These are phyloP conservation scores for Pogostemon cablin DNA, from an alignment of 257 asterid genomes.

Conservation along the genomic window DNA sequence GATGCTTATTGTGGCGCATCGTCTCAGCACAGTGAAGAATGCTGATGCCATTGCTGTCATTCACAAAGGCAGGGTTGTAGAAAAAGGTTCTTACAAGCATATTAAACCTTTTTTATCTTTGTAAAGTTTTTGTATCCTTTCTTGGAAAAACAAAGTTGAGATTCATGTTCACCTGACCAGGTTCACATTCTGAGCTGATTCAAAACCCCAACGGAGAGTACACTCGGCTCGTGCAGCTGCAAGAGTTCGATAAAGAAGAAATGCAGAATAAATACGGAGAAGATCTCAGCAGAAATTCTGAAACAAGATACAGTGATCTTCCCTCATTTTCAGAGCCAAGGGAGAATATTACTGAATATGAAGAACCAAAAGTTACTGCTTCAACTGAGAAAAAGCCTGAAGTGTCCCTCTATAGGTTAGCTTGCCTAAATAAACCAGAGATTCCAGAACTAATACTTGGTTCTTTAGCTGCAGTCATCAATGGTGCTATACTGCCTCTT, in stretches of 20 bases:
- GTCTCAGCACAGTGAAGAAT: slow-evolving; percentile 54
- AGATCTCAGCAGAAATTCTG: slow-evolving; percentile 16
- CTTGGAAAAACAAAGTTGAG: too few species aligned
- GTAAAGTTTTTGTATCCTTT: too few species aligned
- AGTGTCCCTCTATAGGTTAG: slow-evolving; percentile 48
- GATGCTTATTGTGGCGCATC: slow-evolving; percentile 57
- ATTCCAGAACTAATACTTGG: slow-evolving; percentile 47
- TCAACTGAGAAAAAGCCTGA: not conserved
- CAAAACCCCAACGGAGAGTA: slow-evolving; percentile 52
- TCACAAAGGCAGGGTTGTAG: slow-evolving; percentile 48
- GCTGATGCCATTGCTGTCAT: slow-evolving; percentile 55
- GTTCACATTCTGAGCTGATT: slow-evolving; percentile 49
- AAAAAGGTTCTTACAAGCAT: slow-evolving; percentile 34
- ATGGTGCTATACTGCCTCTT: slow-evolving; percentile 55
- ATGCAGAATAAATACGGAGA: too few species aligned
- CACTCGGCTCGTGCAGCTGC: slow-evolving; percentile 49
- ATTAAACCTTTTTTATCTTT: too few species aligned
- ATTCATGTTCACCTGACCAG: too few species aligned
- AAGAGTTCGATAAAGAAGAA: slow-evolving; percentile 32
- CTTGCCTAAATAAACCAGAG: slow-evolving; percentile 52
- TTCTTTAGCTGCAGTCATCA: slow-evolving; percentile 53
- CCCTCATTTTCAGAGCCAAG: not conserved
- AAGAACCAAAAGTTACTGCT: not conserved
- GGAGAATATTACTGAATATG: not conserved
- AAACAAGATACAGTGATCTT: not conserved